A percentile compares a stretch with the other conserved stretches of the same genome.
phyloP scores from a whole-genome alignment of 1,139 yeast species.

The Saccharomyces pastorianus region DNA sequence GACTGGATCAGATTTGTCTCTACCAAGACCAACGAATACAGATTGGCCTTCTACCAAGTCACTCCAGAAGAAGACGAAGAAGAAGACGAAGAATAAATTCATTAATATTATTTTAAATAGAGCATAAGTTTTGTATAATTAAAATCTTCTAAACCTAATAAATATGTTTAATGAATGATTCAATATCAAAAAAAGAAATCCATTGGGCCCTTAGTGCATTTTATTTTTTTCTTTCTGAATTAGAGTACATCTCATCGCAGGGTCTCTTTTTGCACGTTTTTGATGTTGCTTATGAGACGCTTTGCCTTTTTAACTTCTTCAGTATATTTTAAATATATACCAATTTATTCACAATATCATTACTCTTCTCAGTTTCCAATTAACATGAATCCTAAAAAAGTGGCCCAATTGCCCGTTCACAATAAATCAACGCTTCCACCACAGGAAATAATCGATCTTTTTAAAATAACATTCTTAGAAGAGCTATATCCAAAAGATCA shows the following conservation, averaged over 20 bases:
- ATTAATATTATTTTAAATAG: conserved; percentile 6
- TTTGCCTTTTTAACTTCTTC: neutral
- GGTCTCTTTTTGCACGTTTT: neutral
- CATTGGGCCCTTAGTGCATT: neutral
- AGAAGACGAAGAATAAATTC: conserved; percentile 38
- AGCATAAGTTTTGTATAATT: conserved; percentile 1
- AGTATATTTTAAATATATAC: too few relatives aligned
- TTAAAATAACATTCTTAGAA: conserved; percentile 40
- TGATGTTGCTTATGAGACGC: neutral
- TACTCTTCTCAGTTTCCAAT: neutral
- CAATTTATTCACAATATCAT: neutral
- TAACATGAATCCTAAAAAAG: conserved; percentile 1
- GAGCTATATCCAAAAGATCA: conserved; percentile 33
- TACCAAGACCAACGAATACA: conserved; percentile 91
- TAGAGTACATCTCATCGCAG: neutral
- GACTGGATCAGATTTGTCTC: conserved; percentile 99
- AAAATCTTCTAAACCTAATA: conserved; percentile 1
- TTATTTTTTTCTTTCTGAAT: neutral
- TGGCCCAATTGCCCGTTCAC: conserved; percentile 19
- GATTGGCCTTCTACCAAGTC: conserved; percentile 98
- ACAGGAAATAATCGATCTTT: conserved; percentile 42
- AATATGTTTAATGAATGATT: neutral
- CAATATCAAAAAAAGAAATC: neutral
- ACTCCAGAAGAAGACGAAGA: conserved; percentile 96
- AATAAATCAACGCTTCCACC: conserved; percentile 29